These are phyloP conservation scores for Tulasnella sp. DNA, from an alignment of 768 basidiomycete genomes.

Conservation along the genomic window DNA sequence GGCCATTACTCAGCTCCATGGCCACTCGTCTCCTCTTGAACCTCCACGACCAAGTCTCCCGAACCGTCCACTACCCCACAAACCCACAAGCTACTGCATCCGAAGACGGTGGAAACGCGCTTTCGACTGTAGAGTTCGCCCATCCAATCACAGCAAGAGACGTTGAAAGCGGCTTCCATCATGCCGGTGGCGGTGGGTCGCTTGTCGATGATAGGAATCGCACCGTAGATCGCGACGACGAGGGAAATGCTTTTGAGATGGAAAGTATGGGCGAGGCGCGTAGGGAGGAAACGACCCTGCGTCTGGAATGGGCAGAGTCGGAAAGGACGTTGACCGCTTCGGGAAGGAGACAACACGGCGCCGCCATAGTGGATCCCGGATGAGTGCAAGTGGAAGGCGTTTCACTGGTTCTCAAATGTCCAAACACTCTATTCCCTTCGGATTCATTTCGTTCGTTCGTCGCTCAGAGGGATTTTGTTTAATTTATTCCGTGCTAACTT, in stretches of 20 bases:
- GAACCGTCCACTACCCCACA: neutral
- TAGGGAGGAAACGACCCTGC: neutral
- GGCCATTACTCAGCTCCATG: constrained; percentile 11
- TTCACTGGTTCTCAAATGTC: neutral
- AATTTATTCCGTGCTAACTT: neutral
- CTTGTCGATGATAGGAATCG: neutral
- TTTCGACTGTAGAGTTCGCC: neutral
- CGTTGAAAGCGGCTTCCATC: neutral
- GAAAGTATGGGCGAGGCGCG: too few relatives aligned
- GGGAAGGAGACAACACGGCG: neutral
- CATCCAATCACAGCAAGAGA: neutral
- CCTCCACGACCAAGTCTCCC: neutral
- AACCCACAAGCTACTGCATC: neutral
- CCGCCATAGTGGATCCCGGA: neutral
- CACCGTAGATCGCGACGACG: neutral
- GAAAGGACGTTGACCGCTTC: neutral
- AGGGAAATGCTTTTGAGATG: neutral
- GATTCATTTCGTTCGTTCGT: neutral
- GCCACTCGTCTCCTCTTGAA: constrained; percentile 11
- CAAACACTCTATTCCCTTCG: neutral
- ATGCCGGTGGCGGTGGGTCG: neutral
- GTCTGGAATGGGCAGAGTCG: neutral
- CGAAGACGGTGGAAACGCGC: neutral
- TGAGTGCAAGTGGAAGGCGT: neutral
- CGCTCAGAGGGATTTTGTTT: neutral